Conservation (phyloP, 2,329 filamentous ascomycete species). For the Aureobasidium vineae region DNA sequence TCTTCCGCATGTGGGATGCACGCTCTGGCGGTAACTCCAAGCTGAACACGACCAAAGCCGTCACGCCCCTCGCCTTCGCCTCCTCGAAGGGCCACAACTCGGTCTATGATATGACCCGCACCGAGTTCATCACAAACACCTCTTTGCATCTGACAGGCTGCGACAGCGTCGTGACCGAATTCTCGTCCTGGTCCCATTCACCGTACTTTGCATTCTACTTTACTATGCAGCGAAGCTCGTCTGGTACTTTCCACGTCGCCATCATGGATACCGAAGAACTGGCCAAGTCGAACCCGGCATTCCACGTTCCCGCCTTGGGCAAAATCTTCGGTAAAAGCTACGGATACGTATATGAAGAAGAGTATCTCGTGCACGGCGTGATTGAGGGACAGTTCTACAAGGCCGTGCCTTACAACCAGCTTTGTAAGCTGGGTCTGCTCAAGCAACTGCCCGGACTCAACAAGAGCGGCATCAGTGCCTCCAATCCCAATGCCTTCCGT, state of each 20-base stretch:
- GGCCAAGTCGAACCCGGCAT: slow-evolving; percentile 1
- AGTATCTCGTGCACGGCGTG: slow-evolving; percentile 10
- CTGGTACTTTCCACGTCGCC: neutral
- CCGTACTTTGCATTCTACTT: slow-evolving; percentile 6
- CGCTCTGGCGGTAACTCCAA: neutral
- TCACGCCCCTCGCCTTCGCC: slow-evolving; percentile 3
- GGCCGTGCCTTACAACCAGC: neutral
- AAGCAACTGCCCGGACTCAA: neutral
- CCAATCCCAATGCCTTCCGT: neutral
- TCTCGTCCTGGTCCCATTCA: slow-evolving; percentile 16
- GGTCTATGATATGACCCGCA: slow-evolving; percentile 12
- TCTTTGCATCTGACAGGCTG: neutral
- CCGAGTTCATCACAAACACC: neutral
- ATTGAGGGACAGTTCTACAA: slow-evolving; percentile 2
- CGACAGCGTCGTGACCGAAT: neutral
- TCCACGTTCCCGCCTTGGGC: slow-evolving; percentile 5
- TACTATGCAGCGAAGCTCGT: neutral
- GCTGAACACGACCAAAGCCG: neutral
- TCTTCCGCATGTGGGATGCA: slow-evolving; percentile 14
- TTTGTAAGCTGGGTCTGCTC: neutral
- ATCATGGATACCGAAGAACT: slow-evolving; percentile 19
- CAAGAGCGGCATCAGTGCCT: neutral
- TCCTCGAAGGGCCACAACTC: neutral
- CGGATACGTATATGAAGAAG: neutral
- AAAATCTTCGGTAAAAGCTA: neutral